Evolutionary conservation across 805 yeast genomes (phyloP).

Genomic region (Zygoascus ofunaensis): DNA sequence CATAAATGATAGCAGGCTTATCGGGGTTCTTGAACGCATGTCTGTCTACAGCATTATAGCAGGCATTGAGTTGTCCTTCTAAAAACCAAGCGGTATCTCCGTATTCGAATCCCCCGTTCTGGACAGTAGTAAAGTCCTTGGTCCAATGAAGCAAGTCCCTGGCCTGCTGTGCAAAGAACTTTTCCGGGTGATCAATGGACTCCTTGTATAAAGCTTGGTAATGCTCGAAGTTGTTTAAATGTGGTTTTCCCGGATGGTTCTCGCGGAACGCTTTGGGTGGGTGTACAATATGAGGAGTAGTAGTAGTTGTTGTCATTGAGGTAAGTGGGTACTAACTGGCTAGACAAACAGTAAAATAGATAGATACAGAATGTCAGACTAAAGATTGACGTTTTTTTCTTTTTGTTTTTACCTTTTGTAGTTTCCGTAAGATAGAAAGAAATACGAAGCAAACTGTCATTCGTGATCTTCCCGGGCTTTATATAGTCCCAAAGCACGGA

Average conservation of each 20-base stretch:
- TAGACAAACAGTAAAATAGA: no score
- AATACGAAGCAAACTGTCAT: no score
- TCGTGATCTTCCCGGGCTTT: no score
- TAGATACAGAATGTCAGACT: no score
- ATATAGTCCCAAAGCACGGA: no score
- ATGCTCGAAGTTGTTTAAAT: slow-evolving; percentile 51
- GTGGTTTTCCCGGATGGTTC: slow-evolving; percentile 33
- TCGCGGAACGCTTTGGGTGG: slow-evolving; percentile 22
- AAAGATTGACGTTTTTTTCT: no score
- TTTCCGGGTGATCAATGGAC: slow-evolving; percentile 70
- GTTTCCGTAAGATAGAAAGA: no score
- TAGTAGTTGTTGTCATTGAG: slow-evolving; percentile 12
- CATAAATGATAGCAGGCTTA: slow-evolving; percentile 63
- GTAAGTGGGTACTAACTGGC: no score
- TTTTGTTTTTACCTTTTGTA: no score
- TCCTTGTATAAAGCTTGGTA: slow-evolving; percentile 61
- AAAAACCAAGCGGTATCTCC: slow-evolving; percentile 91
- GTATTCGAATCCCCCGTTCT: slow-evolving; percentile 52
- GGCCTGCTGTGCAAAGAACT: slow-evolving; percentile 73
- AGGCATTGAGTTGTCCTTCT: slow-evolving; percentile 87
- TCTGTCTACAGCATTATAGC: slow-evolving; percentile 89
- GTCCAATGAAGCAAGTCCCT: slow-evolving; percentile 69
- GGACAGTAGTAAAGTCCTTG: slow-evolving; percentile 58
- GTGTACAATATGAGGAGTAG: slow-evolving; percentile 13
- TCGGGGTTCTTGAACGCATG: slow-evolving; percentile 84